These are phyloP conservation scores for Pseudohyphozyma bogoriensis DNA, from an alignment of 768 basidiomycete species.

Conservation along the genomic window DNA sequence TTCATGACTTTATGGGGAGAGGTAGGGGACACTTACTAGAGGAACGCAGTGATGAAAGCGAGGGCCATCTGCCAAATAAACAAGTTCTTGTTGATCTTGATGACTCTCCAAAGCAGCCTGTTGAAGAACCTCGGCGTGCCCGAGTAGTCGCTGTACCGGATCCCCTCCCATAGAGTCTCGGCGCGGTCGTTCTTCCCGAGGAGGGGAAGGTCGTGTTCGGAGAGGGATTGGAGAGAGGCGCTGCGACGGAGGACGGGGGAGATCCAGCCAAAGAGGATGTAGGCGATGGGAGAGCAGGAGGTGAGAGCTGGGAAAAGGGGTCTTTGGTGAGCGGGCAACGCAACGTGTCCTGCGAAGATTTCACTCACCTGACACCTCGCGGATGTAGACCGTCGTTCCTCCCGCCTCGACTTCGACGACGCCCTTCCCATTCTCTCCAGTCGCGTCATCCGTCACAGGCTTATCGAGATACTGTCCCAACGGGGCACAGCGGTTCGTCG, in stretches of 20 bases:
- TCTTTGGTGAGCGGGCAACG: too few species aligned
- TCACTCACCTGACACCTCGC: too few species aligned
- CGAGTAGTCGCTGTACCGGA: background rate
- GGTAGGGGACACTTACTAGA: constrained; percentile 3
- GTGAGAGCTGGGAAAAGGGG: constrained; percentile 4
- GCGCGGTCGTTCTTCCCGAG: constrained; percentile 13
- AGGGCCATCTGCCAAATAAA: constrained; percentile 17
- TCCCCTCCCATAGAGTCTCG: constrained; percentile 8
- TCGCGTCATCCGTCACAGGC: background rate
- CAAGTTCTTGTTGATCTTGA: constrained; percentile 10
- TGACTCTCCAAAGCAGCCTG: constrained; percentile 18
- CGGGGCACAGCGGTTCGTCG: constrained; percentile 13
- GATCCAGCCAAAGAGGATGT: constrained; percentile 23
- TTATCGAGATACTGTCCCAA: background rate
- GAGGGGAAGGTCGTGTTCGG: constrained; percentile 8
- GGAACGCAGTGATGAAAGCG: constrained; percentile 7
- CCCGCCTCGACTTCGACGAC: background rate
- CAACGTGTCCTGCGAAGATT: too few species aligned
- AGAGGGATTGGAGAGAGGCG: background rate
- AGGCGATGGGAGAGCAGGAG: constrained; percentile 11
- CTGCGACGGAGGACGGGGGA: constrained; percentile 6
- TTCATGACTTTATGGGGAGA: too few species aligned
- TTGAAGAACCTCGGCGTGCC: constrained; percentile 16
- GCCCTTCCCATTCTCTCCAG: background rate
- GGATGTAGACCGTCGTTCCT: too few species aligned